Conservation (phyloP, 306 rosid genomes). For the Sicyos baderoa region DNA sequence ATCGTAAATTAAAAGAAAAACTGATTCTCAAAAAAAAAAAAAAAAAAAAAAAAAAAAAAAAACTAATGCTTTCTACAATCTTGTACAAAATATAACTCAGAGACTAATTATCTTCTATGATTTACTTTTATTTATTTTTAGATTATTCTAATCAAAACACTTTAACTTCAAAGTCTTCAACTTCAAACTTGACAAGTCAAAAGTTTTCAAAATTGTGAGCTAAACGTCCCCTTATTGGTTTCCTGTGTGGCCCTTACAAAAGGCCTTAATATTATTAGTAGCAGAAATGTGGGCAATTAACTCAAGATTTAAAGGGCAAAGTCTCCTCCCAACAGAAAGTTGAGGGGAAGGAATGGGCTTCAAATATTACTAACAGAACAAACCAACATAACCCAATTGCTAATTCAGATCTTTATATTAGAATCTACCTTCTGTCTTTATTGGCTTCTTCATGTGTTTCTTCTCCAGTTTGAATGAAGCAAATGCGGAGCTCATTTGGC, state of each 20-base stretch:
- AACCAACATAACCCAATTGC: background rate
- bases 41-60: background rate
- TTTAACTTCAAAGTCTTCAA: background rate
- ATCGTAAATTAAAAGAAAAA: too few relatives aligned
- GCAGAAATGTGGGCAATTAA: background rate
- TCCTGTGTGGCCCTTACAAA: conserved; percentile 6
- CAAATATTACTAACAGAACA: background rate
- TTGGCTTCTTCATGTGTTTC: conserved; percentile 36
- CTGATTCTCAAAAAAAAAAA: too few relatives aligned
- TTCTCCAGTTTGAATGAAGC: conserved; percentile 69
- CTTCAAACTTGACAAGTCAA: background rate
- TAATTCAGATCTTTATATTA: conserved; percentile 4
- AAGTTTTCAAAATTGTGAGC: conserved; percentile 6
- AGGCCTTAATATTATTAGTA: background rate
- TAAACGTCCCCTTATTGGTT: background rate
- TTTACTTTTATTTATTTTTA: too few relatives aligned
- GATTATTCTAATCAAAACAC: background rate
- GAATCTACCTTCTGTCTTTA: conserved; percentile 28
- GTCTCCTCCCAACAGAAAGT: background rate
- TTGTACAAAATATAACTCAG: background rate
- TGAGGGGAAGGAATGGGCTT: background rate
- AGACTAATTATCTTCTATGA: too few relatives aligned
- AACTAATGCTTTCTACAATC: background rate
- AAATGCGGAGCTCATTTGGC: conserved; percentile 44
- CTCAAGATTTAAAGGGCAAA: background rate